Conservation (phyloP, 164 flowering plant genomes). For the Vitis rotundifolia region DNA sequence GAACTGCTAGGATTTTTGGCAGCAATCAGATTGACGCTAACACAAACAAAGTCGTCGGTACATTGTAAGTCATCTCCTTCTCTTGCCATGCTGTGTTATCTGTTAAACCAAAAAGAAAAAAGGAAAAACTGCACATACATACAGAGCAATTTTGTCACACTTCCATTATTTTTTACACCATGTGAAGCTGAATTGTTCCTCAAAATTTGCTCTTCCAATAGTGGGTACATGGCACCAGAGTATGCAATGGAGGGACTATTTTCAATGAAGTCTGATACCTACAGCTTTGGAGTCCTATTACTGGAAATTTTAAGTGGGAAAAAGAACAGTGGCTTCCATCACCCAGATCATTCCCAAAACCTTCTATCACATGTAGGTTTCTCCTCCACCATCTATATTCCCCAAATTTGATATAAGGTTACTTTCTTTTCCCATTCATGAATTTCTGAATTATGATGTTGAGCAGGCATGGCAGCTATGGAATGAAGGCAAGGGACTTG, state of each 20-base stretch:
- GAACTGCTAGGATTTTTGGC: conserved; percentile 42
- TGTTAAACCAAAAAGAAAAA: too few species aligned
- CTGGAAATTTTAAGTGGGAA: conserved; percentile 39
- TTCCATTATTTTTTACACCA: too few species aligned
- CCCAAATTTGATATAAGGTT: background rate
- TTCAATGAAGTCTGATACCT: conserved; percentile 46
- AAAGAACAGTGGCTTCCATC: conserved; percentile 23
- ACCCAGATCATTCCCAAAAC: background rate
- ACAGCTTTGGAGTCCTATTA: conserved; percentile 48
- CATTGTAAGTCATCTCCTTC: conserved; percentile 29
- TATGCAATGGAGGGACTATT: conserved; percentile 43
- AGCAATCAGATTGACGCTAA: conserved; percentile 36
- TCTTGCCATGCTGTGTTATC: background rate
- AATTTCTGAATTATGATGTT: background rate
- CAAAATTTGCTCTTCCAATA: background rate
- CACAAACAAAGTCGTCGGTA: conserved; percentile 41
- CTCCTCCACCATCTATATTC: background rate
- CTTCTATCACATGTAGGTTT: conserved; percentile 18
- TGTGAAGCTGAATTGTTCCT: background rate
- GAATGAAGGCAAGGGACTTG: conserved; percentile 23
- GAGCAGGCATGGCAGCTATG: conserved; percentile 26
- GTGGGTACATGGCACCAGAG: conserved; percentile 53
- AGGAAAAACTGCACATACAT: too few species aligned
- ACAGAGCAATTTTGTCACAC: too few species aligned
- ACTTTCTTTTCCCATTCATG: background rate